phyloP scores from a whole-genome alignment of 306 rosid species.

The Vigna nakashimae region DNA sequence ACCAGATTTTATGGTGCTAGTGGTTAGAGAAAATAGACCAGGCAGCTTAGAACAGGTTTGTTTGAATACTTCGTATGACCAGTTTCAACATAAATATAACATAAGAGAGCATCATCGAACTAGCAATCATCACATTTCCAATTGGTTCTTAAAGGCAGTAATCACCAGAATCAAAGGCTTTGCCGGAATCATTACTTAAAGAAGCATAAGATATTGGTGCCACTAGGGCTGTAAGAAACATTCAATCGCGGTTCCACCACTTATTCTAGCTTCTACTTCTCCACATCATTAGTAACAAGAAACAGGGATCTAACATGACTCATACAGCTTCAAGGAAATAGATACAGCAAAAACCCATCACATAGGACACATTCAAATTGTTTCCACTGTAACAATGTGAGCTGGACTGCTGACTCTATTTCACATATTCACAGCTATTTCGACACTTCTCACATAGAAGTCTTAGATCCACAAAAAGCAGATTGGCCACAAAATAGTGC shows the following conservation, averaged over 20 bases:
- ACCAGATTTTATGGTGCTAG: neutral
- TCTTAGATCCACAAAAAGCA: neutral
- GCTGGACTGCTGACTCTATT: neutral
- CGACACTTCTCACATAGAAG: neutral
- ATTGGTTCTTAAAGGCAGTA: neutral
- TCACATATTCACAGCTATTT: neutral
- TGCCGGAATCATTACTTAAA: neutral
- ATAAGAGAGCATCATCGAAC: neutral
- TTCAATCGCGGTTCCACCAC: neutral
- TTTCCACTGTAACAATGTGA: too few species aligned
- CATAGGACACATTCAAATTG: too few species aligned
- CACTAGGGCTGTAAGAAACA: neutral
- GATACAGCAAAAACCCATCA: too few species aligned
- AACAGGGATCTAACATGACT: too few species aligned
- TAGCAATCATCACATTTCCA: neutral
- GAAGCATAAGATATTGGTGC: neutral
- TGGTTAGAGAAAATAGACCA: neutral
- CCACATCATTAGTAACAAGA: neutral
- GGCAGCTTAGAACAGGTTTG: neutral
- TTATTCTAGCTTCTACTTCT: neutral
- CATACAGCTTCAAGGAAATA: too few species aligned
- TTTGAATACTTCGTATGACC: neutral
- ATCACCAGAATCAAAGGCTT: slow-evolving; percentile 4
- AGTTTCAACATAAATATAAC: neutral
- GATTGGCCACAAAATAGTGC: neutral